phyloP scores from a whole-genome alignment of 495 filamentous ascomycete genomes.

The Neurospora tetrasperma region DNA sequence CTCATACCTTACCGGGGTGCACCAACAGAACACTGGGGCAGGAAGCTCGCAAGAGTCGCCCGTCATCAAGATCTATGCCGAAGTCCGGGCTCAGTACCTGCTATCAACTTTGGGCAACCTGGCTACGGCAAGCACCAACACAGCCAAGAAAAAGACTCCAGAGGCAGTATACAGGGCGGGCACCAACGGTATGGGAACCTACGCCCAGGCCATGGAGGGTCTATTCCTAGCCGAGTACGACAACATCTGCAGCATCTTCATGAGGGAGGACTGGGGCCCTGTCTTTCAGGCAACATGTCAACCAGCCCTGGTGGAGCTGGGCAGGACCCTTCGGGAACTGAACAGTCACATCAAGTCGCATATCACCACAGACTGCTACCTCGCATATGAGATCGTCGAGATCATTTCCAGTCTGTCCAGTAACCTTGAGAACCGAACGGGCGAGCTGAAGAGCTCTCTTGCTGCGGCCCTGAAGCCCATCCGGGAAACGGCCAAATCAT shows the following conservation, averaged over 20 bases:
- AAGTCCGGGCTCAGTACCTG: constrained; percentile 78
- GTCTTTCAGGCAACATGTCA: constrained; percentile 71
- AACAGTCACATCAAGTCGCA: constrained; percentile 82
- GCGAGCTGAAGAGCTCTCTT: constrained; percentile 74
- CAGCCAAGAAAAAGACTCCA: constrained; percentile 66
- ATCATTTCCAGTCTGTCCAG: constrained; percentile 74
- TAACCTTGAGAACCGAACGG: constrained; percentile 68
- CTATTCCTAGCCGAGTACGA: constrained; percentile 82
- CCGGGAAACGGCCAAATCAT: constrained; percentile 81
- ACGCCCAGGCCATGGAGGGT: constrained; percentile 76
- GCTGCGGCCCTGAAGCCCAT: constrained; percentile 81
- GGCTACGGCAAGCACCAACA: constrained; percentile 78
- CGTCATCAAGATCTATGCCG: constrained; percentile 65
- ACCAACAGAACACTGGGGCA: constrained; percentile 19
- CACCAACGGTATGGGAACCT: constrained; percentile 87
- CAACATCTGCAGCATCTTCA: constrained; percentile 75
- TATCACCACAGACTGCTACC: constrained; percentile 84
- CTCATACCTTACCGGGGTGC: constrained; percentile 30
- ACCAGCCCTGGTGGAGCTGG: constrained; percentile 65
- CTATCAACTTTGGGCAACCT: constrained; percentile 69
- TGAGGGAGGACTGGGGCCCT: constrained; percentile 68
- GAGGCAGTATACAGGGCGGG: constrained; percentile 80
- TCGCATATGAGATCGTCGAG: constrained; percentile 93
- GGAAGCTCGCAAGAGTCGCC: constrained; percentile 51
- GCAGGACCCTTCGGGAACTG: constrained; percentile 76